Percentiles rank a stretch among this genome's conserved stretches.
These are phyloP conservation scores for Oryza nivara DNA, from an alignment of 176 grass and related monocot species.

Conservation along the genomic window DNA sequence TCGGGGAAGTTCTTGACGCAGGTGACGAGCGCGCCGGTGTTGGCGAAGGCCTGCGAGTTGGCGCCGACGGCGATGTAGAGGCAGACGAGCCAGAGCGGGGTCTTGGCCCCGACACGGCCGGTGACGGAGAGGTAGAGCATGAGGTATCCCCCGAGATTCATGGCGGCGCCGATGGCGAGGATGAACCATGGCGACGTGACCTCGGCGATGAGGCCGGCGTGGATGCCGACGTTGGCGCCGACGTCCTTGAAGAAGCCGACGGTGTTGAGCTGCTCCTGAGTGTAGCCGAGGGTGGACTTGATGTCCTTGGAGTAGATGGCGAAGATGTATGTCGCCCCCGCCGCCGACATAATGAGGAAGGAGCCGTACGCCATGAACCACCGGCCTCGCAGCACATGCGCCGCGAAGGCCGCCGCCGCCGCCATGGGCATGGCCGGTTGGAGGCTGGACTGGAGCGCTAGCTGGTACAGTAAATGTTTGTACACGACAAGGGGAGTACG, in stretches of 20 bases:
- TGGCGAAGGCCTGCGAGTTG: constrained; percentile 89
- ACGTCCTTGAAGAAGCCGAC: constrained; percentile 65
- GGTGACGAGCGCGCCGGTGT: constrained; percentile 77
- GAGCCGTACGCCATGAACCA: not conserved
- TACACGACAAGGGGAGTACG: no score
- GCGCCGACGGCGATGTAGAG: constrained; percentile 77
- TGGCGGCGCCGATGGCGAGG: constrained; percentile 44
- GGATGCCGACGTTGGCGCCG: constrained; percentile 51
- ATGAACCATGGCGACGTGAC: constrained; percentile 42
- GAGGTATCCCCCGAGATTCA: constrained; percentile 53
- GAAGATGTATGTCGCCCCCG: constrained; percentile 41
- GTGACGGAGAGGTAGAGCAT: constrained; percentile 57
- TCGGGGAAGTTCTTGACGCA: constrained; percentile 84
- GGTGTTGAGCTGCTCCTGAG: constrained; percentile 49
- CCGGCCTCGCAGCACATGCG: not conserved
- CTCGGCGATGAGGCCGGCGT: constrained; percentile 47
- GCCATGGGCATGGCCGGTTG: not conserved
- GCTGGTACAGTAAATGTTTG: no score
- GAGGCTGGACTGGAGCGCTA: no score
- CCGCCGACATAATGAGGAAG: constrained; percentile 23
- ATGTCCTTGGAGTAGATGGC: constrained; percentile 52
- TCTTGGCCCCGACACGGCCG: not conserved
- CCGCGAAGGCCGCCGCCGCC: not conserved
- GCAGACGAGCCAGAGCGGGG: constrained; percentile 64
- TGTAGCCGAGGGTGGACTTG: constrained; percentile 43